Conservation (phyloP, 371 early-diverging fungal species). For the Actinomucor elegans region DNA sequence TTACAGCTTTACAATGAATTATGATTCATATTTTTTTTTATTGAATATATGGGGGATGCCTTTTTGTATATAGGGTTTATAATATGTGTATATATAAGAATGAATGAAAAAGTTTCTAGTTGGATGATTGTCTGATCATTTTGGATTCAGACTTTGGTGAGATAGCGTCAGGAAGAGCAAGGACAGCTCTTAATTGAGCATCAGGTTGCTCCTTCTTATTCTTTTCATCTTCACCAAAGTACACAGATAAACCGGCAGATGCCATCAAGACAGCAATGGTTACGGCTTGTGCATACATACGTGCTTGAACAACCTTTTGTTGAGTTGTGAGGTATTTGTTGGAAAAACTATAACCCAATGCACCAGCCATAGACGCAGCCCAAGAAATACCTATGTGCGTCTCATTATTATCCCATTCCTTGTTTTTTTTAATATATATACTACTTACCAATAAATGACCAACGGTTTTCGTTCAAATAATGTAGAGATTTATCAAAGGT, state of each 20-base stretch:
- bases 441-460: slow-evolving; percentile 53
- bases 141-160: slow-evolving; percentile 16
- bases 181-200: slow-evolving; percentile 45
- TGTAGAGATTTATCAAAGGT: slow-evolving; percentile 27
- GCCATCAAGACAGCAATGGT: slow-evolving; percentile 53
- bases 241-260: slow-evolving; percentile 50
- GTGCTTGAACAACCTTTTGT: slow-evolving; percentile 77
- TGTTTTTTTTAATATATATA: neutral
- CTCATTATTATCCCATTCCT: neutral
- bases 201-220: slow-evolving; percentile 31
- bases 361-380: slow-evolving; percentile 68
- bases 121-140: slow-evolving; percentile 13
- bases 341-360: slow-evolving; percentile 64
- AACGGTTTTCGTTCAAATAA: slow-evolving; percentile 50
- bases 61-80: too few relatives aligned
- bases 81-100: neutral
- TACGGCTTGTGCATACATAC: slow-evolving; percentile 66
- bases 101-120: neutral
- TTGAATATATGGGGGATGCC: neutral
- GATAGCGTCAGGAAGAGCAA: slow-evolving; percentile 39
- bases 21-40: neutral
- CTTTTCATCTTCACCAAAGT: slow-evolving; percentile 40
- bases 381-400: slow-evolving; percentile 68
- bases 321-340: slow-evolving; percentile 67
- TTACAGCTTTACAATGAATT: too few relatives aligned